Evolutionary conservation across 345 rosid genomes (phyloP), one percentile per base, ranked within the genome.

Genomic region (Eucalyptus viminalis): DNA sequence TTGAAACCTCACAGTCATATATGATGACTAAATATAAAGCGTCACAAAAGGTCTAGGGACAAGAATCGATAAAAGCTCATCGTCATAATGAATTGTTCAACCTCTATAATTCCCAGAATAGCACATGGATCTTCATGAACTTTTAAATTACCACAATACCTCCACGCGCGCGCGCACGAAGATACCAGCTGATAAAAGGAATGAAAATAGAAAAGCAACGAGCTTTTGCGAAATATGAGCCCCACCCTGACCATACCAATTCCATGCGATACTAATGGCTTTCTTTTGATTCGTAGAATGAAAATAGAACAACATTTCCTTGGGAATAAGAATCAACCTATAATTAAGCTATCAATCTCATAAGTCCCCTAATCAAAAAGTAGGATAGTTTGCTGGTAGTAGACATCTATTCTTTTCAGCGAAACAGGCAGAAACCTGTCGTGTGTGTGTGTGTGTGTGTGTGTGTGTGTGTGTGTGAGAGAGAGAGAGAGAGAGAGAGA

Each of bases 111-210:
- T 65, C 37, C 76, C 76, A 65, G 40, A n/a, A n/a, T 15, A 65
- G 76, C 21, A 65, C 76, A 65, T 65, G 34, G 16, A 65, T 65
- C 76, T 65, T 65, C 40, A n/a, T 65, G 76, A 65, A n/a, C 17
- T 3, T 34, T 65, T n/a, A 65, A n/a, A n/a, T 16, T n/a, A n/a
- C 76, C 76, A n/a, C 76, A 65, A n/a, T 65, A 65, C 17, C 40
- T 65, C 17, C 76, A 14, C 7, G 3, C n/a, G 1, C 12, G 4
- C n/a, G 4, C 8, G 5, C 13, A 6, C 5, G 6, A n/a, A n/a
- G 37, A n/a, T 65, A 65, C 76, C 76, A 65, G 11, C 21, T 65
- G 40, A n/a, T 14, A 65, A 65, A 65, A 65, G 21, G 21, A n/a
- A 65, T 7, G 76, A n/a, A 62, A n/a, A 65, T 65, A 65, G 37